Conservation (phyloP, 768 basidiomycete genomes). For the Pluteus cervinus region DNA sequence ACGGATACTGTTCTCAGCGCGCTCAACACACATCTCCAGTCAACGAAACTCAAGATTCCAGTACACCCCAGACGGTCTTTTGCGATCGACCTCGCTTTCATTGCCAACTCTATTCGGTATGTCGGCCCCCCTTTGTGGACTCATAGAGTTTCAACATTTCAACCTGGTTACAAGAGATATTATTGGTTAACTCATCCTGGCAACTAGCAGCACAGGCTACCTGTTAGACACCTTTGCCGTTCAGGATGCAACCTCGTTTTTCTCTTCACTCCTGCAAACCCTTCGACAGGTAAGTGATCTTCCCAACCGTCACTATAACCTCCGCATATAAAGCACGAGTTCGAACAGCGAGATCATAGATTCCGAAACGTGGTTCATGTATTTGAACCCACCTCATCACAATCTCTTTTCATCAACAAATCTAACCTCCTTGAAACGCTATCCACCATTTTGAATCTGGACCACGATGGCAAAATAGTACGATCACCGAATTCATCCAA, state of each 20-base stretch:
- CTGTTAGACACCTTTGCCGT: conserved; percentile 43
- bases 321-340: conserved; percentile 4
- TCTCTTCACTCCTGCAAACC: conserved; percentile 25
- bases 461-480: too few relatives aligned
- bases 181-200: neutral
- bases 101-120: conserved; percentile 38
- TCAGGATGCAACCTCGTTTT: conserved; percentile 25
- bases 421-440: too few relatives aligned
- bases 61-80: too few relatives aligned
- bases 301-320: neutral
- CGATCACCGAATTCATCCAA: too few relatives aligned
- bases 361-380: conserved; percentile 41
- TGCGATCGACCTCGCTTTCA: conserved; percentile 32
- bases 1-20: too few relatives aligned
- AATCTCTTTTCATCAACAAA: conserved; percentile 56
- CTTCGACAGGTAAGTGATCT: conserved; percentile 31
- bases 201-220: conserved; percentile 34
- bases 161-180: conserved; percentile 4
- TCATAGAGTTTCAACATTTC: neutral
- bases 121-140: conserved; percentile 7
- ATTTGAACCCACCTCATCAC: conserved; percentile 38
- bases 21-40: too few relatives aligned
- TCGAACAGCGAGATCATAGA: conserved; percentile 4
- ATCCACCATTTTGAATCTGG: too few relatives aligned
- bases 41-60: too few relatives aligned